These are phyloP conservation scores for Acanthamoeba rhysodes DNA, from an alignment of 208 protist genomes.

Conservation along the genomic window DNA sequence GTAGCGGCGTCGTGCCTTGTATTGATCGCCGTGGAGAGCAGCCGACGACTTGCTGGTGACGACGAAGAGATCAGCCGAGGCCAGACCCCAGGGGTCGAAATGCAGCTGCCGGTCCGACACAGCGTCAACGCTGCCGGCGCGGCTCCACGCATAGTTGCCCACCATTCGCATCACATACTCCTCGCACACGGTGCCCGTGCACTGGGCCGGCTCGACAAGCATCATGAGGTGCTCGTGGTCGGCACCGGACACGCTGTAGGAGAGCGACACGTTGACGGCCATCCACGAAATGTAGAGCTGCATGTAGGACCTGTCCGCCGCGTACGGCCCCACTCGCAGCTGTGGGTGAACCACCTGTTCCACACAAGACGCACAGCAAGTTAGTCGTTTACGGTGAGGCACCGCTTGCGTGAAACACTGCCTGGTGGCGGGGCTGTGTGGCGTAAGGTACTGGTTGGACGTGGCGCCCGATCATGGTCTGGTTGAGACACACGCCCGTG, in stretches of 20 bases:
- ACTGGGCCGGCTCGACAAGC: not conserved
- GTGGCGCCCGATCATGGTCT: not conserved
- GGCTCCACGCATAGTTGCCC: not conserved
- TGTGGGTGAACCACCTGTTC: not conserved
- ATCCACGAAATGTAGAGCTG: slow-evolving; percentile 1
- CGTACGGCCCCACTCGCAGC: not conserved
- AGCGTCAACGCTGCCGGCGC: not conserved
- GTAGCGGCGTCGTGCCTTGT: not conserved
- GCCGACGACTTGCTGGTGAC: not conserved
- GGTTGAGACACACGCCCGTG: not conserved
- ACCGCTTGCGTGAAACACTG: too few species aligned
- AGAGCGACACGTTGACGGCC: not conserved
- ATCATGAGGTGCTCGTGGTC: not conserved
- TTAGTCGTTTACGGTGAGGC: too few species aligned
- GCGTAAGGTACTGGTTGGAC: not conserved
- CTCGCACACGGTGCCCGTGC: not conserved
- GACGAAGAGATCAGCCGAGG: not conserved
- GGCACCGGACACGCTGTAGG: not conserved
- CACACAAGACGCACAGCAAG: too few species aligned
- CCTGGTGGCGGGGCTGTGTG: too few species aligned
- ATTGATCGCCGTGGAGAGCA: not conserved
- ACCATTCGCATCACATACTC: not conserved
- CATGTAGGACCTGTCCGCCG: not conserved
- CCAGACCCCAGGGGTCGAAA: not conserved
- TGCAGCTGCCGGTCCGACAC: not conserved